Conservation (phyloP, 306 rosid genomes). For the Fagus crenata region DNA sequence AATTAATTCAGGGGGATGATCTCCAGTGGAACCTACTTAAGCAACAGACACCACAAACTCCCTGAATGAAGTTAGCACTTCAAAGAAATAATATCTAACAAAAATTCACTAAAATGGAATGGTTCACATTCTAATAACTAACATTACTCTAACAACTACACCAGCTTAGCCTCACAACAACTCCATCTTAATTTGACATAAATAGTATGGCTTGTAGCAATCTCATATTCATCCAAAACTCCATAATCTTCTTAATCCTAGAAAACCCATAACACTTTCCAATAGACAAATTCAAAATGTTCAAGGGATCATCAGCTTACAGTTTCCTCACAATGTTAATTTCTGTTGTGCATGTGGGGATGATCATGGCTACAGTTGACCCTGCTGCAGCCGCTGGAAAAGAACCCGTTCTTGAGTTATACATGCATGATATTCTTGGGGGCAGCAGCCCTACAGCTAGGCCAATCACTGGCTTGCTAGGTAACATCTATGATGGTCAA, state of each 20-base stretch:
- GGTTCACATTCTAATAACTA: slow-evolving; percentile 9
- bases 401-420: slow-evolving; percentile 65
- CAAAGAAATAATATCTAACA: neutral
- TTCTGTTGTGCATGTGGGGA: slow-evolving; percentile 31
- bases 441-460: slow-evolving; percentile 78
- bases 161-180: slow-evolving; percentile 43
- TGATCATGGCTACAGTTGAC: slow-evolving; percentile 40
- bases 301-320: slow-evolving; percentile 20
- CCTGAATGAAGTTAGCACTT: neutral
- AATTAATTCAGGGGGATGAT: too few relatives aligned
- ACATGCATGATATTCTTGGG: slow-evolving; percentile 88
- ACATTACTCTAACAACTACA: slow-evolving; percentile 46
- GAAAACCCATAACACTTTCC: slow-evolving; percentile 1
- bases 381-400: slow-evolving; percentile 49
- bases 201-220: slow-evolving; percentile 16
- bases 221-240: slow-evolving; percentile 20
- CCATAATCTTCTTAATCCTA: neutral
- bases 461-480: slow-evolving; percentile 77
- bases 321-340: slow-evolving; percentile 34
- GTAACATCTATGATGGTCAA: slow-evolving; percentile 80
- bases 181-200: slow-evolving; percentile 48
- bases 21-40: too few relatives aligned
- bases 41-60: too few relatives aligned
- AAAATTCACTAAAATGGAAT: neutral
- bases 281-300: slow-evolving; percentile 37